Conservation (phyloP, 2,329 filamentous ascomycete genomes). For the Fusarium pseudonygamai region DNA sequence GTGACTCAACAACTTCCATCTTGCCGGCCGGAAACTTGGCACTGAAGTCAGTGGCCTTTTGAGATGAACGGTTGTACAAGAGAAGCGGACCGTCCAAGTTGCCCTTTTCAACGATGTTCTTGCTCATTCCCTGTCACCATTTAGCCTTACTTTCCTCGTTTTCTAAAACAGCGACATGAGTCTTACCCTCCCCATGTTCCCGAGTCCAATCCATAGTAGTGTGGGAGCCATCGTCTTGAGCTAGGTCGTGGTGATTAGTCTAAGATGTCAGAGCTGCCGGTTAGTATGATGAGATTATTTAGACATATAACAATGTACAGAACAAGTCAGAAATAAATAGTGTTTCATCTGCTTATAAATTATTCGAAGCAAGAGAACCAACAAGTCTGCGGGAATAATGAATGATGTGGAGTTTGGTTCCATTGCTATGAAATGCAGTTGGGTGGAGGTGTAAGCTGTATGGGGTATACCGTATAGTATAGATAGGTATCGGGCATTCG, state of each 20-base stretch:
- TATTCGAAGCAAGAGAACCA: background rate
- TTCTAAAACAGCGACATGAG: background rate
- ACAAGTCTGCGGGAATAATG: background rate
- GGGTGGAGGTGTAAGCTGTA: constrained; percentile 3
- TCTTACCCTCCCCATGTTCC: constrained; percentile 85
- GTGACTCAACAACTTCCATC: constrained; percentile 68
- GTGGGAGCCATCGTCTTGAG: constrained; percentile 61
- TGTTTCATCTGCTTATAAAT: background rate
- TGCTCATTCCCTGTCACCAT: constrained; percentile 75
- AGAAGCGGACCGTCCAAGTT: constrained; percentile 75
- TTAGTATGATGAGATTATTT: background rate
- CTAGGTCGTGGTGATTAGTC: background rate
- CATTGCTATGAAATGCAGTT: background rate
- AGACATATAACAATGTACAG: background rate
- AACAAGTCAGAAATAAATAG: background rate
- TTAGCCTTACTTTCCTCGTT: background rate
- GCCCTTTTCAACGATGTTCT: constrained; percentile 84
- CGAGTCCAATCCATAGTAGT: constrained; percentile 82
- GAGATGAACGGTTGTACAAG: constrained; percentile 80
- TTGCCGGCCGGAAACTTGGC: constrained; percentile 68
- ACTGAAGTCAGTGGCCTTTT: constrained; percentile 72
- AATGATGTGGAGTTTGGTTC: constrained; percentile 1
- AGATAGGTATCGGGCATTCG: background rate
- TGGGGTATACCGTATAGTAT: background rate
- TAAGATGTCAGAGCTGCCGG: background rate